These are phyloP conservation scores for Rhynchosporium graminicola DNA, from an alignment of 2,329 filamentous ascomycete species.

Conservation along the genomic window DNA sequence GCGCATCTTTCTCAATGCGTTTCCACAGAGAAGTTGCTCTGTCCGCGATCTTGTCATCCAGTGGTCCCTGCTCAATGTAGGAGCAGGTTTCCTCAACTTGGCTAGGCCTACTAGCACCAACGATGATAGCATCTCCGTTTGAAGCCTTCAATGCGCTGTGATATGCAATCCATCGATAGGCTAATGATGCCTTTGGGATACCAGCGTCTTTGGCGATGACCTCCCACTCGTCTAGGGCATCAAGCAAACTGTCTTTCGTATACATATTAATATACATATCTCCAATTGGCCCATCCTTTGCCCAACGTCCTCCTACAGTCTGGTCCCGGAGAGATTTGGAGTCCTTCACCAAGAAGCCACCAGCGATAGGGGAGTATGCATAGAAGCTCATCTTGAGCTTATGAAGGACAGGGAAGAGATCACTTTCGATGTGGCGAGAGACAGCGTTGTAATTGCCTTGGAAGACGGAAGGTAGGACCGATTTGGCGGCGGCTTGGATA, in stretches of 20 bases:
- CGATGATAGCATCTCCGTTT: conserved; percentile 40
- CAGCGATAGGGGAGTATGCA: conserved; percentile 63
- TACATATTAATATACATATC: conserved; percentile 32
- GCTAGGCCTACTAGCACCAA: conserved; percentile 31
- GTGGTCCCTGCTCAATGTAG: conserved; percentile 30
- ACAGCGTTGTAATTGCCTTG: conserved; percentile 41
- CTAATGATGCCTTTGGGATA: conserved; percentile 41
- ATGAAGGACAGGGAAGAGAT: conserved; percentile 58
- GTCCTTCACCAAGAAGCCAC: conserved; percentile 56
- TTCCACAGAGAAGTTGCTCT: conserved; percentile 34
- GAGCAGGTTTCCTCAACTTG: conserved; percentile 34
- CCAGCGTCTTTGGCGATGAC: conserved; percentile 38
- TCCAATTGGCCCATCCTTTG: conserved; percentile 20
- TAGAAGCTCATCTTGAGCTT: conserved; percentile 43
- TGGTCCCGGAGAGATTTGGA: conserved; percentile 16
- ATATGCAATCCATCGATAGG: conserved; percentile 43
- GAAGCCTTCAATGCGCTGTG: conserved; percentile 37
- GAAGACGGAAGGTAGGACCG: conserved; percentile 40
- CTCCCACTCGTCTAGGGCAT: conserved; percentile 37
- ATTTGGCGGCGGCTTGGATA: conserved; percentile 36
- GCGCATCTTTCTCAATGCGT: conserved; percentile 35
- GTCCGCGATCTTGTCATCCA: conserved; percentile 28
- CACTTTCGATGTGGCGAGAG: conserved; percentile 56
- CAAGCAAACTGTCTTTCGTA: conserved; percentile 25
- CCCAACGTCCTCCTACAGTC: conserved; percentile 34